Conservation (phyloP, 2,329 filamentous ascomycete genomes). For the Hymenoscyphus albidus region DNA sequence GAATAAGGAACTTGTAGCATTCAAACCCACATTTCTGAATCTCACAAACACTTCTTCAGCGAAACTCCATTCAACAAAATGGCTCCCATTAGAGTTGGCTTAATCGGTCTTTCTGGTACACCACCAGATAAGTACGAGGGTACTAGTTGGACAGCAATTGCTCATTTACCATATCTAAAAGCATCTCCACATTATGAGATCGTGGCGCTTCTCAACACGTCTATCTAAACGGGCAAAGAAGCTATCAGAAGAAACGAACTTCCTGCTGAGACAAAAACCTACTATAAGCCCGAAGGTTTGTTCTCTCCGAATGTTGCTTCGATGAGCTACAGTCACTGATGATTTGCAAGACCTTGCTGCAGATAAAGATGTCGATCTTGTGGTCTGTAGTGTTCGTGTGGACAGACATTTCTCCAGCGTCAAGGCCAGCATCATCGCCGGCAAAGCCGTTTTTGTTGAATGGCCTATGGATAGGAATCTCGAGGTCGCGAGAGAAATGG, state of each 20-base stretch:
- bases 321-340: not conserved
- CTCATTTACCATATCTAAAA: slow-evolving; percentile 37
- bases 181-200: slow-evolving; percentile 40
- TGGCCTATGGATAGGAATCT: slow-evolving; percentile 52
- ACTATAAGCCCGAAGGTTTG: slow-evolving; percentile 44
- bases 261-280: slow-evolving; percentile 41
- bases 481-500: slow-evolving; percentile 41
- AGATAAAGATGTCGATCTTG: slow-evolving; percentile 50
- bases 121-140: slow-evolving; percentile 2
- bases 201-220: slow-evolving; percentile 47
- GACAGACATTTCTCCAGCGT: slow-evolving; percentile 53
- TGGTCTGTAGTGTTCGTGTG: slow-evolving; percentile 51
- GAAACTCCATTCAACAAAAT: slow-evolving; percentile 10
- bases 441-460: slow-evolving; percentile 53
- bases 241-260: slow-evolving; percentile 45
- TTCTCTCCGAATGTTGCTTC: not conserved
- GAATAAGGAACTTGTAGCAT: not conserved
- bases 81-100: slow-evolving; percentile 26
- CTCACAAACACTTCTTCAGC: not conserved
- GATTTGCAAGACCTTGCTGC: slow-evolving; percentile 39
- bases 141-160: slow-evolving; percentile 34
- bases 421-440: slow-evolving; percentile 46
- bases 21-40: not conserved
- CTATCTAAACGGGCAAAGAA: slow-evolving; percentile 38
- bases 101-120: slow-evolving; percentile 24